Base-by-base conservation (phyloP, 805 yeast genomes). In the Ogataea trehalophila region DNA sequence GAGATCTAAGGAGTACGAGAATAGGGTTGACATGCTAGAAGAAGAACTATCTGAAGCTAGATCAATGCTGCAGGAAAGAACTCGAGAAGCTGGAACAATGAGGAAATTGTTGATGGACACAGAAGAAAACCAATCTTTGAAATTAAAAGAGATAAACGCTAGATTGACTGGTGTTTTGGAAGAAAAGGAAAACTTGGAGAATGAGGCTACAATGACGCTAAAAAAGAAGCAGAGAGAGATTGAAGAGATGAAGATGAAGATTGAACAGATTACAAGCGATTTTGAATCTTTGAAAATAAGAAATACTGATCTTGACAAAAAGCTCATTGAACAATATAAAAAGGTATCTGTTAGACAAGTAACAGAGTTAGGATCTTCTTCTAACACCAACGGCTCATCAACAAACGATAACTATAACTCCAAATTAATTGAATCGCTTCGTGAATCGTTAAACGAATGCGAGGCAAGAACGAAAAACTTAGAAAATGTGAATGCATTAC, bases 1-100 rank as follows among this genome's bases (percentile, higher is more conserved):
- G 75, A 79, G 86, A 45, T 67, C 82, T 37, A 77, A 77, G 50
- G 98, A 94, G 56, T 70, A 81, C 1, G 75, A 73, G 39, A 72
- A 72, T 45, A 75, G 79, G 52, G 71, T 79, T 20, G 90, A 86
- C 47, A 76, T 80, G 2, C 62, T 91, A 29, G 90, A 87, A 55
- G 96, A 89, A 47, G 97, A 91, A 59, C 67, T 92, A n/a, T 70
- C 76, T 11, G 97, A 91, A 48, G 71, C 87, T 5, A 76, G 88
- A 46, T 76, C 79, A 33, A 72, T 83, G 64, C 66, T 91, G 2
- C 94, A 84, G 59, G 96, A 90, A 58, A 77, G 95, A 50, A 80
- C 87, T 0, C 73, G 91, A 43, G 98, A 92, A 65, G 75, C 88
- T 0, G 72, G 82, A 1, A 81, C 88, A 0, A 78, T 90, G 66